These are phyloP conservation scores for Paramecium primaurelia DNA, from an alignment of 73 alveolate species.

Conservation along the genomic window DNA sequence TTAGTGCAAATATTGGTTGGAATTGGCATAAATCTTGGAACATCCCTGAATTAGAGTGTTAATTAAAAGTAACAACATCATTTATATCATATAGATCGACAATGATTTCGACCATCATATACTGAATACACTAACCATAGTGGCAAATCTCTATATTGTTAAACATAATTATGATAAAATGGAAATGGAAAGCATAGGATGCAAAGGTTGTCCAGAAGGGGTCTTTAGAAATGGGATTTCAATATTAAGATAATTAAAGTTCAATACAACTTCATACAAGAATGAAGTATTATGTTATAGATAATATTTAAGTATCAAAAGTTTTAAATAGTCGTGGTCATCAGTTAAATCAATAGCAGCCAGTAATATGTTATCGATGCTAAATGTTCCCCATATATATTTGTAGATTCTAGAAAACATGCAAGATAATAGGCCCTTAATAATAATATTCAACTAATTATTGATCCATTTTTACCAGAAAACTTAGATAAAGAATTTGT, in stretches of 20 bases:
- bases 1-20: conserved; percentile 48
- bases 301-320: background rate
- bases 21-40: conserved; percentile 78
- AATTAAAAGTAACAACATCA: conserved; percentile 59
- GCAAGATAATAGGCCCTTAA: conserved; percentile 57
- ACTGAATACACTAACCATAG: background rate
- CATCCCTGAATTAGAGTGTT: conserved; percentile 66
- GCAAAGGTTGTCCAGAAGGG: conserved; percentile 57
- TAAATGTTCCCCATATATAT: conserved; percentile 66
- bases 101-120: background rate
- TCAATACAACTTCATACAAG: conserved; percentile 68
- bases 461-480: conserved; percentile 64
- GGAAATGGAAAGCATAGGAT: conserved; percentile 55
- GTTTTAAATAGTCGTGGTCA: conserved; percentile 50
- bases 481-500: conserved; percentile 44
- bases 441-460: conserved; percentile 20
- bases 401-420: conserved; percentile 68
- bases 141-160: background rate
- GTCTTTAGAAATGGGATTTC: conserved; percentile 56
- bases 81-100: background rate
- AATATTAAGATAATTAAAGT: conserved; percentile 65
- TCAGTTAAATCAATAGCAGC: background rate
- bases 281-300: conserved; percentile 62
- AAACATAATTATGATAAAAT: background rate
- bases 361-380: conserved; percentile 51